These are phyloP conservation scores for Nigrograna mackinnonii DNA, from an alignment of 2,329 filamentous ascomycete species.

Conservation along the genomic window DNA sequence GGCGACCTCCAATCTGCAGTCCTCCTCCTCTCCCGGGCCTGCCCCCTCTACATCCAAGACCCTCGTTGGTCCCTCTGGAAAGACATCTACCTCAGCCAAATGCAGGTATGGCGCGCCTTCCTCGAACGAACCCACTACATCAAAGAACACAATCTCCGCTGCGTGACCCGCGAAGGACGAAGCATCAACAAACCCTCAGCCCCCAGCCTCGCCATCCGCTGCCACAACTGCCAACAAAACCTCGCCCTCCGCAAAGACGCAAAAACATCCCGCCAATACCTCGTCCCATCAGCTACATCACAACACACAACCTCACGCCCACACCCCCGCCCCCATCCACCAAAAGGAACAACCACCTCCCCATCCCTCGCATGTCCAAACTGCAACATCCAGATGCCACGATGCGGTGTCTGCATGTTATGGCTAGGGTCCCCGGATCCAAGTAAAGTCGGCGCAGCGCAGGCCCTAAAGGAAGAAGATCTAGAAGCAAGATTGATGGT, in stretches of 20 bases:
- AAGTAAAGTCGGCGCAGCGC: conserved; percentile 42
- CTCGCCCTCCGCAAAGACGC: conserved; percentile 48
- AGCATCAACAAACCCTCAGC: conserved; percentile 65
- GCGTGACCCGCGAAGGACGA: conserved; percentile 63
- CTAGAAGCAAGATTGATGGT: conserved; percentile 59
- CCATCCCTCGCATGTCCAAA: conserved; percentile 61
- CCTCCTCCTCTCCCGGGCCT: conserved; percentile 72
- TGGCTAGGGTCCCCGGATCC: conserved; percentile 65
- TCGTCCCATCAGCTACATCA: conserved; percentile 19
- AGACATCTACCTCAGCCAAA: conserved; percentile 71
- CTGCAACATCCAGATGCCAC: conserved; percentile 65
- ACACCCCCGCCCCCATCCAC: conserved; percentile 8
- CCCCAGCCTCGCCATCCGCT: conserved; percentile 74
- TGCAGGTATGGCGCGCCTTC: conserved; percentile 73
- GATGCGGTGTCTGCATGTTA: conserved; percentile 64
- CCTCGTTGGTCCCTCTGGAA: conserved; percentile 76
- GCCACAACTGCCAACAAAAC: conserved; percentile 70
- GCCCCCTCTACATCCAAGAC: conserved; percentile 77
- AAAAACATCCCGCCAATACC: conserved; percentile 18
- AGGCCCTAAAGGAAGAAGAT: conserved; percentile 46
- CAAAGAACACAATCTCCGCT: conserved; percentile 73
- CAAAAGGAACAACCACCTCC: conserved; percentile 30
- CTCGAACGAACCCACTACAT: conserved; percentile 77
- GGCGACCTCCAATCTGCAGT: conserved; percentile 80
- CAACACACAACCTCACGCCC: conserved; percentile 10